Evolutionary conservation across 2,329 filamentous ascomycete genomes (phyloP).

Genomic region (Ceratocystis variospora): DNA sequence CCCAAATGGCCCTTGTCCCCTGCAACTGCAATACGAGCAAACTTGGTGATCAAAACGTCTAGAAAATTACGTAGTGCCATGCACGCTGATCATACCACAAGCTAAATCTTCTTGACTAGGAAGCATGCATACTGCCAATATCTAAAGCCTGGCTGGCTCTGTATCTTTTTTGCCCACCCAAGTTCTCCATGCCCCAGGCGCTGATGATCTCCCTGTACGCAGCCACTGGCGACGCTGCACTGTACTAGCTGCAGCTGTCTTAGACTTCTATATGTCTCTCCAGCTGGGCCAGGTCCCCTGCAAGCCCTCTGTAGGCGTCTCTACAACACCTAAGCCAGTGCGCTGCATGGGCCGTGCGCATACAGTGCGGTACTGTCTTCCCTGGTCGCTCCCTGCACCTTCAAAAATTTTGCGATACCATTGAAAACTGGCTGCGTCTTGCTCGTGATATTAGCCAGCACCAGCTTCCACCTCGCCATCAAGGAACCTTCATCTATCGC

Average conservation of each 20-base stretch:
- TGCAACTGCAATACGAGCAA: slow-evolving; percentile 1
- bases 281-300: neutral
- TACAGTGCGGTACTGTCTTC: neutral
- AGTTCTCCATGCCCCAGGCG: neutral
- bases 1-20: neutral
- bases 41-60: neutral
- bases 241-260: neutral
- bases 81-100: neutral
- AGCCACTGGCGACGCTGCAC: neutral
- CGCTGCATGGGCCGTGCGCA: neutral
- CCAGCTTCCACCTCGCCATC: neutral
- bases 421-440: neutral
- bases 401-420: slow-evolving; percentile 17
- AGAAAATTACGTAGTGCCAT: neutral
- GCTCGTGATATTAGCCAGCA: neutral
- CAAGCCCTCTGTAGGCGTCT: neutral
- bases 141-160: neutral
- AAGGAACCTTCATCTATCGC: neutral
- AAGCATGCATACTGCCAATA: neutral
- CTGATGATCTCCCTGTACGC: neutral
- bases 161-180: neutral
- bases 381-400: neutral
- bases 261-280: neutral
- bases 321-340: neutral
- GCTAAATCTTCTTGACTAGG: neutral